Base-by-base conservation (phyloP, 805 yeast species). In the Wickerhamomyces bovis region DNA sequence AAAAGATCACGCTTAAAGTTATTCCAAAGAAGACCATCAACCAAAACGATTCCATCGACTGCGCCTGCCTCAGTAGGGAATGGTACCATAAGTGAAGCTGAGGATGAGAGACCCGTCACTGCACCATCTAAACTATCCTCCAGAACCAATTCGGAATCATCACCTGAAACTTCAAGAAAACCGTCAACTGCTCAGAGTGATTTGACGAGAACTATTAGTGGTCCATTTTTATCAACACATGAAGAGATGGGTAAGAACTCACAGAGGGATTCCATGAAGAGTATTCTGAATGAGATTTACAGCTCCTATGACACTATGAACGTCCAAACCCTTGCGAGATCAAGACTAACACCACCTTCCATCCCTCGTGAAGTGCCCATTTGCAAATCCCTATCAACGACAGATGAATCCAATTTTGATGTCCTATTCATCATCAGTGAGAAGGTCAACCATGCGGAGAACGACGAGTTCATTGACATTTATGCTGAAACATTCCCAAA, bases 361-460 rank as follows among this genome's bases (percentile, higher is more conserved):
- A 16, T 18, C 18, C 36, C 36, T n/a, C 18, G 20, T 33, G 36
- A 33, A 33, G 36, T 33, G 6, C 36, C 36, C 16, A 16, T 33
- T 7, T 16, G 18, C 20, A 16, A 6, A 16, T 3, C 36, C 7
- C 12, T 33, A 16, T 33, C 36, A 33, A 16, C 20, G 11, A 10
- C 45, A 15, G 53, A 49, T 8, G 72, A 67, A 20, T 33, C 36
- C 12, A 33, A 33, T 20, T 16, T 16, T 33, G 36, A 33, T 8
- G 20, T 71, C 5, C 61, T 67, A 41, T 50, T 75, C n/a, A 58
- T 72, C 41, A 61, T 75, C 42, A 62, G 67, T 13, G 75, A 71
- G 49, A 55, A 60, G 26, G 56, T 58, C 7, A 64, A 67, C 3
- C 69, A 67, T 22, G 66, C 73, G 2, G 39, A 19, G 2, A 75